Base-by-base conservation (phyloP, 2,329 filamentous ascomycete species). In the Xylariales sp. region DNA sequence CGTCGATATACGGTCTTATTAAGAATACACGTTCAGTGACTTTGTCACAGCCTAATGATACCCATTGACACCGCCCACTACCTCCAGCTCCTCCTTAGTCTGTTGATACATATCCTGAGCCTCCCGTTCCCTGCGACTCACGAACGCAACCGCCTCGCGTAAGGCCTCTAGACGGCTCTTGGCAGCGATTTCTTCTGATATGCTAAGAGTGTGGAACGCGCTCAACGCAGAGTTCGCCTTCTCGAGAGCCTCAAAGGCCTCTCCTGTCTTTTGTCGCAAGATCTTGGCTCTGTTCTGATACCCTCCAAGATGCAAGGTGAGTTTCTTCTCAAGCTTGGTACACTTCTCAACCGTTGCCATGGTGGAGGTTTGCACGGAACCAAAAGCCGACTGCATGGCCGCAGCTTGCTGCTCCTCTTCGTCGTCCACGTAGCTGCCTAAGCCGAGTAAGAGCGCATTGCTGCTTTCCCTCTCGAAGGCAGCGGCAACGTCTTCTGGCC, bases 301-400 rank as follows among this genome's bases (percentile, higher is more conserved):
- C 11, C 93, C 93, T 18, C 90, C 90, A 3, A 95, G 80, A 54
- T 93, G 84, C 40, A 95, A 73, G 0, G 75, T 73, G n/a, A 98
- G 77, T 65, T 93, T 96, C 76, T 95, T 95, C 65, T 97, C 90
- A 1, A 95, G 70, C 63, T 91, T 94, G 58, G 88, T 88, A 40
- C 86, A 87, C 43, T 83, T 77, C 52, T 91, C 83, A 3, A 90
- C 93, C 0, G 82, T 80, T 3, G 76, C 69, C 52, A 86, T 75
- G 47, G 95, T 85, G 6, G 76, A 72, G 34, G 86, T 78, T 63
- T 93, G 86, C 2, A 89, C 76, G 70, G 84, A 81, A 48, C 93
- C 82, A 50, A 95, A 93, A 2, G 86, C 81, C 51, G 79, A 69
- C 22, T 75, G 74, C 69, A 91, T 80, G 20, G 79, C 67, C 12